phyloP scores from a whole-genome alignment of 2,329 filamentous ascomycete genomes.

The Byssochlamys sp. region DNA sequence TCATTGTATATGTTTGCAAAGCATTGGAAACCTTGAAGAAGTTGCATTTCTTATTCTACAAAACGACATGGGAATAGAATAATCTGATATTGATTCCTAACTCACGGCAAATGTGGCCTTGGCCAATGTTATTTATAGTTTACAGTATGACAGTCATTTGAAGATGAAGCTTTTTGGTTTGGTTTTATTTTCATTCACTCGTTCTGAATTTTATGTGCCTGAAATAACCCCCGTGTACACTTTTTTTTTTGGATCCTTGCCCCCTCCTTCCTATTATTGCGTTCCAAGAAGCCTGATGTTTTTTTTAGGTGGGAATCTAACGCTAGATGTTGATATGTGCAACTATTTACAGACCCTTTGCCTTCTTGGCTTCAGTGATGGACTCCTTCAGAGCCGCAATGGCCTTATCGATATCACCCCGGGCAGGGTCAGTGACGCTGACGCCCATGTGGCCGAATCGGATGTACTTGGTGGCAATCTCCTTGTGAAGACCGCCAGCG shows the following conservation, averaged over 20 bases:
- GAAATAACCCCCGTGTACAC: background rate
- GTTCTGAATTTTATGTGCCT: background rate
- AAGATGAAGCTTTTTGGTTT: background rate
- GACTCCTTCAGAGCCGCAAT: constrained; percentile 66
- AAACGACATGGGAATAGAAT: background rate
- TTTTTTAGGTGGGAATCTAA: background rate
- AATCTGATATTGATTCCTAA: too few species aligned
- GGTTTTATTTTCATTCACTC: background rate
- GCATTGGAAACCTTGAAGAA: background rate
- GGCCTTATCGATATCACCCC: constrained; percentile 75
- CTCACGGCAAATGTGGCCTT: too few species aligned
- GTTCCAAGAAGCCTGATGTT: background rate
- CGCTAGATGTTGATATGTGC: background rate
- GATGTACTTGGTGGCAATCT: constrained; percentile 86
- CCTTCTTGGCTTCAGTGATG: constrained; percentile 63
- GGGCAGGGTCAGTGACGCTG: constrained; percentile 68
- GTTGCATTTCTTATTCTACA: background rate
- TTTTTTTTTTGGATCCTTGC: background rate
- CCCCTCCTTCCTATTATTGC: background rate
- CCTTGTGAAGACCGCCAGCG: constrained; percentile 89
- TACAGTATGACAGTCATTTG: background rate
- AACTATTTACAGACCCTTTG: constrained; percentile 32
- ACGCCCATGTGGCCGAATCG: constrained; percentile 98
- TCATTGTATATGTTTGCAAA: background rate
- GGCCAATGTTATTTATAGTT: background rate